Base-by-base conservation (phyloP, 1,139 yeast genomes). In the Candida sp. region DNA sequence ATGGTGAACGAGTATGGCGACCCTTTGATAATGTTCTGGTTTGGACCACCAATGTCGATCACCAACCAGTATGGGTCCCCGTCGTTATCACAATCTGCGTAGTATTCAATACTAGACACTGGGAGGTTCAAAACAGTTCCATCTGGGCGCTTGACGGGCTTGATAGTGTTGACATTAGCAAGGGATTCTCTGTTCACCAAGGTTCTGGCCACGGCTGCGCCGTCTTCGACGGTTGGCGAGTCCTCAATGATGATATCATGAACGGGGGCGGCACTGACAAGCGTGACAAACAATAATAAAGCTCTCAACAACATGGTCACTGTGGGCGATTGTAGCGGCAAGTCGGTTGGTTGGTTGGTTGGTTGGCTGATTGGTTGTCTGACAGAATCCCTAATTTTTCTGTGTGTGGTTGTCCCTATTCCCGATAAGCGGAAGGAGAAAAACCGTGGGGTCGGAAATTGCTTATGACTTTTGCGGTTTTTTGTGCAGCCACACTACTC, bases 91-190 rank as follows among this genome's bases (percentile, higher is more conserved):
- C 91, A 85, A 59, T 88, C 94, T n/a, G 86, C 85, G 61, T 87
- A 87, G 68, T 88, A 89, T 67, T 89, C 96, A 65, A 86, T 76
- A 50, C 84, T 81, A 2, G 93, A 85, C 2, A 84, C 84, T 2
- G 96, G 93, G 17, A 71, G 56, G 3, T 75, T 75, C 8, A 66
- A 55, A 11, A 56, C 56, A 33, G 65, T 56, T 5, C 72, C 69
- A 46, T 63, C 67, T 3, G 53, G 47, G 39, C 58, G 60, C 38
- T 62, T 60, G 12, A 58, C 33, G 3, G 48, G 42, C 48, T 65
- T 65, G 47, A 81, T 55, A 3, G 87, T 80, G 59, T 80, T 82
- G 50, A 86, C 72, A 56, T 84, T 84, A 27, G 79, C 75, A 39
- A 83, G 66, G 0, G 87, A 78, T 59, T 85, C 89, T 53, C 86